These are phyloP conservation scores for Kodamaea sp. DNA, from an alignment of 1,139 yeast species.

Conservation along the genomic window DNA sequence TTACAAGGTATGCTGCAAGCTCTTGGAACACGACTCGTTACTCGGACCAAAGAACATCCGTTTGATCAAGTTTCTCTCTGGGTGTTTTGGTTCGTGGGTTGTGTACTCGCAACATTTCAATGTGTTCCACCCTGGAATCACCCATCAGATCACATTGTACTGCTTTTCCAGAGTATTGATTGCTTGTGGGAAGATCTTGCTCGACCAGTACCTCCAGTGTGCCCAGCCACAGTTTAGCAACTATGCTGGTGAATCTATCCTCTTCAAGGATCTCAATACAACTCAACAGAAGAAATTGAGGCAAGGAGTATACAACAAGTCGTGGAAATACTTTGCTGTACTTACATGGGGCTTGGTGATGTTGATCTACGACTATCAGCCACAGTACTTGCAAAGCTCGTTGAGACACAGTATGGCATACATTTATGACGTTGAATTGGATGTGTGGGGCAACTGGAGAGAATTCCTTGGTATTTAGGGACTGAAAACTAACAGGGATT, in stretches of 20 bases:
- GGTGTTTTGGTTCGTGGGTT: conserved; percentile 62
- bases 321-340: conserved; percentile 72
- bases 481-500: no score
- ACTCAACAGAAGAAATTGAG: conserved; percentile 38
- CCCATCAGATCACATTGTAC: conserved; percentile 62
- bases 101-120: conserved; percentile 63
- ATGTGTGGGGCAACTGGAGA: conserved; percentile 44
- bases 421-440: conserved; percentile 59
- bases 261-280: conserved; percentile 31
- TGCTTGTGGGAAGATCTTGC: conserved; percentile 51
- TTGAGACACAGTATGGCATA: conserved; percentile 73
- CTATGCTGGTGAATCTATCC: conserved; percentile 23
- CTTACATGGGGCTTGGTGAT: conserved; percentile 75
- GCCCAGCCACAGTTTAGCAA: conserved; percentile 36
- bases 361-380: conserved; percentile 67
- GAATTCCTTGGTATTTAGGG: conserved; percentile 38
- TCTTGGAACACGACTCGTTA: conserved; percentile 35
- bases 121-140: conserved; percentile 50
- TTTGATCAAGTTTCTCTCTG: conserved; percentile 57
- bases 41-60: conserved; percentile 34
- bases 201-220: conserved; percentile 40
- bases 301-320: conserved; percentile 36
- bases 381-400: conserved; percentile 63
- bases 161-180: conserved; percentile 60
- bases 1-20: conserved; percentile 46